A percentile compares a stretch with the other conserved stretches of the same genome.
phyloP scores from a whole-genome alignment of 2,329 filamentous ascomycete species.

The Endocalyx cinctus region DNA sequence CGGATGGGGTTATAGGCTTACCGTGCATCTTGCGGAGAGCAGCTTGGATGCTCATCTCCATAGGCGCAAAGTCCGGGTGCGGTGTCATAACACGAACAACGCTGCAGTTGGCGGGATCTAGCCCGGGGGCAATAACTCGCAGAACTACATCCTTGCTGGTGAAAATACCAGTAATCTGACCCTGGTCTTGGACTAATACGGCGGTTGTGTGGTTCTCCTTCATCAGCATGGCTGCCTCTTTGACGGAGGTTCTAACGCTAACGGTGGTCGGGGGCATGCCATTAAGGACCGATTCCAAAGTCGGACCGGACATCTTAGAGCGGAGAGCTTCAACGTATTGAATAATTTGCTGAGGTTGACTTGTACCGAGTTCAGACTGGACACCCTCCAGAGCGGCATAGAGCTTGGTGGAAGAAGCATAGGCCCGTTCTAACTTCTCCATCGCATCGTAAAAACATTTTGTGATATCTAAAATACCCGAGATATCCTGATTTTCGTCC shows the following conservation, averaged over 20 bases:
- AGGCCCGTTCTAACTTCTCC: conserved; percentile 98
- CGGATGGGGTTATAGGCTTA: conserved; percentile 39
- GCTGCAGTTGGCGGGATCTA: conserved; percentile 92
- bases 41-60: conserved; percentile 98
- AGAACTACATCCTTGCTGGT: conserved; percentile 99
- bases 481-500: conserved; percentile 99
- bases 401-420: conserved; percentile 94
- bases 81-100: conserved; percentile 99
- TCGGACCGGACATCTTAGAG: conserved; percentile 96
- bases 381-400: conserved; percentile 98
- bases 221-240: conserved; percentile 92
- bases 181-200: conserved; percentile 91
- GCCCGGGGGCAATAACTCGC: conserved; percentile 91
- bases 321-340: conserved; percentile 96
- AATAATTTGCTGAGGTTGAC: conserved; percentile 96
- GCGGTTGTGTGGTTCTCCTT: conserved; percentile 99
- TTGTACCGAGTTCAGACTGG: conserved; percentile 91
- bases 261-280: conserved; percentile 91
- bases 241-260: conserved; percentile 91
- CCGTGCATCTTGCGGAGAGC: conserved; percentile 98
- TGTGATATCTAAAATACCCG: conserved; percentile 95
- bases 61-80: conserved; percentile 95
- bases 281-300: conserved; percentile 88
- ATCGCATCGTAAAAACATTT: conserved; percentile 99
- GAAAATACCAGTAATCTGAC: conserved; percentile 97